A percentile compares a stretch with the other conserved stretches of the same genome.
Evolutionary conservation across 176 grass and related monocot species (phyloP).

Genomic region (Lolium perenne): DNA sequence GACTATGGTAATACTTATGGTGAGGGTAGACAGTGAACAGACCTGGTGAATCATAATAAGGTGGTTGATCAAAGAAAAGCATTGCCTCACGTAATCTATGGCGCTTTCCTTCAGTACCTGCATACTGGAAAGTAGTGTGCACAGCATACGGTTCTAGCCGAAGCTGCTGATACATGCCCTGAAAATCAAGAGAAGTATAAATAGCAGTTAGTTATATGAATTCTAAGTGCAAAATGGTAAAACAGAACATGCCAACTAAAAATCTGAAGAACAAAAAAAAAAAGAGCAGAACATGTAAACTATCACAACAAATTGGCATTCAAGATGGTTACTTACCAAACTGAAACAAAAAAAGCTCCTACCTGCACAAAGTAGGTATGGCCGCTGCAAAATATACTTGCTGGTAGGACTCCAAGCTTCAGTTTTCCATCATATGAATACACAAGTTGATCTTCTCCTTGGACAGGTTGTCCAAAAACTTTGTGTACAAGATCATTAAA

Average conservation of each 20-base stretch:
- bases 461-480: conserved; percentile 67
- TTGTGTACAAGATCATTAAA: conserved; percentile 88
- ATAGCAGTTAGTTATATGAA: conserved; percentile 20
- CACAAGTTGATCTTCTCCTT: conserved; percentile 69
- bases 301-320: conserved; percentile 11
- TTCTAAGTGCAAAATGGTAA: neutral
- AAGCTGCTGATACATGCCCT: conserved; percentile 84
- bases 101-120: conserved; percentile 93
- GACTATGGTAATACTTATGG: neutral
- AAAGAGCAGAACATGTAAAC: neutral
- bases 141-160: conserved; percentile 95
- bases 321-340: neutral
- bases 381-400: conserved; percentile 99
- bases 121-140: conserved; percentile 99
- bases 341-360: conserved; percentile 45
- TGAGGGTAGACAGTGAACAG: conserved; percentile 39
- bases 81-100: conserved; percentile 93
- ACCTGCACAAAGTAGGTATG: conserved; percentile 99
- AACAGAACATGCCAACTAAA: conserved; percentile 22
- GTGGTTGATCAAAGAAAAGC: conserved; percentile 81
- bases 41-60: conserved; percentile 93
- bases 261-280: conserved; percentile 3
- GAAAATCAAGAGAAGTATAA: conserved; percentile 43
- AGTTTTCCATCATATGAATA: conserved; percentile 92
- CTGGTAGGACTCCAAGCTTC: conserved; percentile 91